These are phyloP conservation scores for Erysimum cheiri DNA, from an alignment of 441 rosid species.

Conservation along the genomic window DNA sequence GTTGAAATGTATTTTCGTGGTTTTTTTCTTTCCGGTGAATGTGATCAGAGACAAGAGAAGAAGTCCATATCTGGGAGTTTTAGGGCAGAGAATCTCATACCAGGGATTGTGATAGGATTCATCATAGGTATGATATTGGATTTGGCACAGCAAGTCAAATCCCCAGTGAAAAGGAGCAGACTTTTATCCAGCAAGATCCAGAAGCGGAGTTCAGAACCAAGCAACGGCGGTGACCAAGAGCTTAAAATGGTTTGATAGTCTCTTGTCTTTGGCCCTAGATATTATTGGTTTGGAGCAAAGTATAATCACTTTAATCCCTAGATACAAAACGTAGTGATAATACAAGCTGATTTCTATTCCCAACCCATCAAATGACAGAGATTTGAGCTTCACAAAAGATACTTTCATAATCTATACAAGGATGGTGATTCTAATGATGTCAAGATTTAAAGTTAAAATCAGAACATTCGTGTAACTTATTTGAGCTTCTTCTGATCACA, in stretches of 20 bases:
- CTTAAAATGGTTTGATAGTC: constrained; percentile 74
- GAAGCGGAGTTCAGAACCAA: constrained; percentile 47
- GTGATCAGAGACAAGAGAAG: constrained; percentile 56
- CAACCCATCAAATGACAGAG: background rate
- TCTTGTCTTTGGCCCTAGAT: background rate
- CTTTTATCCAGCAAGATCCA: constrained; percentile 61
- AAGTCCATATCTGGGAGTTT: constrained; percentile 69
- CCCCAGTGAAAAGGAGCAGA: constrained; percentile 57
- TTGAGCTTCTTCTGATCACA: constrained; percentile 45
- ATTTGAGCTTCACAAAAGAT: constrained; percentile 1
- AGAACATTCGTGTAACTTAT: constrained; percentile 11
- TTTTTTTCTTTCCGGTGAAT: constrained; percentile 32
- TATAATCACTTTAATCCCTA: background rate
- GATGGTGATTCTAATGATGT: constrained; percentile 8
- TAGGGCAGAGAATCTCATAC: constrained; percentile 75
- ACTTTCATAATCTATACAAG: background rate
- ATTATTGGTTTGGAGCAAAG: constrained; percentile 7
- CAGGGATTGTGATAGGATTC: constrained; percentile 86
- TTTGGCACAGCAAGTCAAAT: constrained; percentile 57
- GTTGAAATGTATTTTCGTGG: background rate
- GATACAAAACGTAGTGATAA: background rate
- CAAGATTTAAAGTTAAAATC: background rate
- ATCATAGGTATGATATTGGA: constrained; percentile 78
- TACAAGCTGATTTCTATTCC: background rate
- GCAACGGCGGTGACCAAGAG: constrained; percentile 60